Evolutionary conservation across 768 basidiomycete species (phyloP), one percentile per base, ranked within the genome.

Genomic region (Plicaturopsis crispa): DNA sequence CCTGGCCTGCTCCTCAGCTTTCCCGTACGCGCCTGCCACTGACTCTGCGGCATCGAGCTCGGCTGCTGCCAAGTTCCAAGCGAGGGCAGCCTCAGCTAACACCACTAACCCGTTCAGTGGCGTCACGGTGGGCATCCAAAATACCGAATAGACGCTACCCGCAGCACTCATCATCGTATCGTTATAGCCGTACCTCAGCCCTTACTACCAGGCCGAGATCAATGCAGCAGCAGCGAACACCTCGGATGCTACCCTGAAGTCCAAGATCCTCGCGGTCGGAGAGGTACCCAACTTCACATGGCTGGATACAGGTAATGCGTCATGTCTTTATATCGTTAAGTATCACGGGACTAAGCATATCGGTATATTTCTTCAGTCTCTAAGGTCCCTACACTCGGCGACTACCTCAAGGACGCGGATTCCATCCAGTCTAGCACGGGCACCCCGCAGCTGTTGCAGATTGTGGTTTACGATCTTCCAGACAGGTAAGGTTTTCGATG

Each of bases 241-340:
- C 49, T 59, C 63, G 35, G 72, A 78, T 46, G 19, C 77, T 1
- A 68, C 69, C 17, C 55, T 61, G 34, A 61, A 64, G 32, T 60
- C 76, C 16, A 72, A 77, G 55, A 77, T 76, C 32, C 41, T 62
- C 22, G 60, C 56, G 35, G 70, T 80, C 28, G 73, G 69, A n/a
- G 60, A 70, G 13, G 72, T 79, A 51, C 75, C 77, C 14, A 75
- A 72, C 28, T 80, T 78, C 65, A 74, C 63, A 35, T 79, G 76
- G 76, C 67, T 77, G 52, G 75, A 80, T 51, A 56, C 58, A 35
- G n/a, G n/a, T n/a, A n/a, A n/a, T n/a, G n/a, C n/a, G n/a, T n/a
- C n/a, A n/a, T n/a, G n/a, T n/a, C n/a, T n/a, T n/a, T n/a, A n/a
- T n/a, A n/a, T n/a, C n/a, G n/a, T n/a, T n/a, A n/a, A n/a, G n/a